Conservation (phyloP, 2,329 filamentous ascomycete species). For the Apiospora aurea region DNA sequence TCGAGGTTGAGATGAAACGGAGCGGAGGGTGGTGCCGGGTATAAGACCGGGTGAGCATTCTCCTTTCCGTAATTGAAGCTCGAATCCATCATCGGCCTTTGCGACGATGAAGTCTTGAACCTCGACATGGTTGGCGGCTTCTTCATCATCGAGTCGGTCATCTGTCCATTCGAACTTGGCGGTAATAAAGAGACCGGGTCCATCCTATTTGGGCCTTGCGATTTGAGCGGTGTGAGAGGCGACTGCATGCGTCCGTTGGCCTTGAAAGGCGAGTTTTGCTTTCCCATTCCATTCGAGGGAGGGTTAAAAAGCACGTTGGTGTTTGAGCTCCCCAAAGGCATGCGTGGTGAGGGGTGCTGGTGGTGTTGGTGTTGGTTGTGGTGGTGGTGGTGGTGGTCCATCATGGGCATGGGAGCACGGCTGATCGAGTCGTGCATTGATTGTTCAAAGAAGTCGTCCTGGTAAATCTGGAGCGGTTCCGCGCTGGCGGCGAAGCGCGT, state of each 20-base stretch:
- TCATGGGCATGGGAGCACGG: constrained; percentile 62
- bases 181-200: constrained; percentile 73
- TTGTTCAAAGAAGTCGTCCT: constrained; percentile 58
- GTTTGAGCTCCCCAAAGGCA: constrained; percentile 58
- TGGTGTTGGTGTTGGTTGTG: constrained; percentile 54
- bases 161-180: constrained; percentile 59
- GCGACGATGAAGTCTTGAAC: constrained; percentile 60
- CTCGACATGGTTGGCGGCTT: constrained; percentile 65
- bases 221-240: constrained; percentile 65
- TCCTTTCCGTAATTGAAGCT: constrained; percentile 58
- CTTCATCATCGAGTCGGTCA: constrained; percentile 75
- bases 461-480: constrained; percentile 60
- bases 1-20: constrained; percentile 58
- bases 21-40: constrained; percentile 49
- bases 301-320: constrained; percentile 74
- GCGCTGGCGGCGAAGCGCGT: constrained; percentile 54
- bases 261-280: constrained; percentile 75
- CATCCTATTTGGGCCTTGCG: constrained; percentile 63
- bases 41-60: constrained; percentile 60
- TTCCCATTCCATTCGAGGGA: constrained; percentile 53
- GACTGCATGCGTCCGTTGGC: constrained; percentile 62
- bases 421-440: constrained; percentile 55
- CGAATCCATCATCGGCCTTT: constrained; percentile 58
- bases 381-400: constrained; percentile 50
- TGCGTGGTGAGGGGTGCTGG: constrained; percentile 48